Conservation (phyloP, 2,329 filamentous ascomycete genomes). For the Fusarium sp. region DNA sequence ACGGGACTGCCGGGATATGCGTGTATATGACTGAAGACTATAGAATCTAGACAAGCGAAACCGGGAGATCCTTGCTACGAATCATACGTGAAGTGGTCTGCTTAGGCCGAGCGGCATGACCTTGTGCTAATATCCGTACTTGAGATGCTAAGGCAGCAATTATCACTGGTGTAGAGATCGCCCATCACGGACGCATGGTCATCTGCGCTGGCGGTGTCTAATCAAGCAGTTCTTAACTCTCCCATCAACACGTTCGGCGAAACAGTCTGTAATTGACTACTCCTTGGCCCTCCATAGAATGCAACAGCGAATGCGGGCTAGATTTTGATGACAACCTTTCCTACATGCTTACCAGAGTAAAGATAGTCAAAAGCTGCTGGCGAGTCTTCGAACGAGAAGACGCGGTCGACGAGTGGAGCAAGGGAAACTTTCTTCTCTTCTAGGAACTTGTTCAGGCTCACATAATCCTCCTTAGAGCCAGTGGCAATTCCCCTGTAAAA, state of each 20-base stretch:
- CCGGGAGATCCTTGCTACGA: not conserved
- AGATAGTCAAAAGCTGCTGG: not conserved
- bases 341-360: not conserved
- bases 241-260: fast-evolving
- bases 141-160: fast-evolving
- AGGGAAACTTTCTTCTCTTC: not conserved
- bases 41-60: not conserved
- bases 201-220: fast-evolving
- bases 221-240: not conserved
- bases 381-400: not conserved
- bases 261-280: fast-evolving
- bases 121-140: fast-evolving
- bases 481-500: not conserved
- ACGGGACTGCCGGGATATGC: not conserved
- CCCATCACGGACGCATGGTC: not conserved
- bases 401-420: not conserved
- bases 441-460: not conserved
- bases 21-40: not conserved
- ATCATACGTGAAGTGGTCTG: not conserved
- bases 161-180: not conserved
- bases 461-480: not conserved
- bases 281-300: fast-evolving
- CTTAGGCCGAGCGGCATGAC: fast-evolving
- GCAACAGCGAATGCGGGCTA: not conserved
- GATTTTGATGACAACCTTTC: not conserved